Evolutionary conservation across 2,329 filamentous ascomycete species (phyloP).

Genomic region (Diaporthe citriasiana): DNA sequence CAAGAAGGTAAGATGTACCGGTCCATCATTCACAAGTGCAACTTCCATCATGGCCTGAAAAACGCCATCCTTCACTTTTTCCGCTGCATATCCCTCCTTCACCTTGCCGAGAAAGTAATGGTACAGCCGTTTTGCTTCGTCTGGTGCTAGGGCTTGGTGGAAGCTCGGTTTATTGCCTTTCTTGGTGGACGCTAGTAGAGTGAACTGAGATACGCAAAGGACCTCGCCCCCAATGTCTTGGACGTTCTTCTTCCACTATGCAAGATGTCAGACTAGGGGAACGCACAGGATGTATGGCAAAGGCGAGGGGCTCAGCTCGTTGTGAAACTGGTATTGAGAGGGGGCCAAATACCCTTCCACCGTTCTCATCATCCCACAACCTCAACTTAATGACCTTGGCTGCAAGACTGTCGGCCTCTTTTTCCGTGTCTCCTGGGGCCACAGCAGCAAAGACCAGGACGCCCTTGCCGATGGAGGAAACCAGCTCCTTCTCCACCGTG

Average conservation of each 20-base stretch:
- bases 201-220: slow-evolving; percentile 98
- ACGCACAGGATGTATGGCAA: slow-evolving; percentile 1
- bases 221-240: slow-evolving; percentile 91
- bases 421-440: slow-evolving; percentile 89
- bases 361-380: slow-evolving; percentile 88
- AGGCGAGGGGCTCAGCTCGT: neutral
- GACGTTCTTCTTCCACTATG: slow-evolving; percentile 90
- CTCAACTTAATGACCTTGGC: slow-evolving; percentile 90
- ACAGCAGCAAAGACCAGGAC: slow-evolving; percentile 93
- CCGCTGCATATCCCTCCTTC: slow-evolving; percentile 76
- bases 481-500: slow-evolving; percentile 89
- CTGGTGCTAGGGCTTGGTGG: slow-evolving; percentile 84
- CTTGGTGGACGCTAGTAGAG: slow-evolving; percentile 90
- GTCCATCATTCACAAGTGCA: slow-evolving; percentile 87
- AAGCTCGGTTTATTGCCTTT: slow-evolving; percentile 98
- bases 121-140: slow-evolving; percentile 86
- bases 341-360: slow-evolving; percentile 68
- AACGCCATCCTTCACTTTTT: slow-evolving; percentile 91
- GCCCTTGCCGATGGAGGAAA: slow-evolving; percentile 92
- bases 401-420: slow-evolving; percentile 87
- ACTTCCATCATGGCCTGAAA: slow-evolving; percentile 99
- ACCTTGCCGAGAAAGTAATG: slow-evolving; percentile 86
- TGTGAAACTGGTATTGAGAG: neutral
- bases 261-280: slow-evolving; percentile 19
- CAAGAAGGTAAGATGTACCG: slow-evolving; percentile 57